Evolutionary conservation across 23 red algal species (phyloP).

Genomic region (Gracilaria gracilis): DNA sequence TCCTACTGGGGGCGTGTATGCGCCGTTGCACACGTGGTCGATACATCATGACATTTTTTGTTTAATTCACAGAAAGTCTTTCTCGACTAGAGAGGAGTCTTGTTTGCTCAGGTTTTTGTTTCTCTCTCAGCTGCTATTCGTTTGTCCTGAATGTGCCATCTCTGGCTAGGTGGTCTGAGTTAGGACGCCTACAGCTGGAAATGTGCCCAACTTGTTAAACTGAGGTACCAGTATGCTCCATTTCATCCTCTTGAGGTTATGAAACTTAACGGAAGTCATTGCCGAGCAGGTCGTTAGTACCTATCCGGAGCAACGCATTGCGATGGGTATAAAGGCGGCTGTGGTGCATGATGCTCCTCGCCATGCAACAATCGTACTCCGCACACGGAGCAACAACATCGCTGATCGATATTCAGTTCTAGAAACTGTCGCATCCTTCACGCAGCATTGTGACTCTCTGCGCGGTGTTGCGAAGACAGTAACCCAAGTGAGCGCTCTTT

Average conservation of each 20-base stretch:
- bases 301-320: not conserved
- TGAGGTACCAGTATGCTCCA: not conserved
- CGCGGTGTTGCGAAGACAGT: slow-evolving; percentile 58
- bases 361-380: slow-evolving; percentile 62
- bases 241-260: not conserved
- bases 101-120: too few relatives aligned
- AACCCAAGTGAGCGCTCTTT: slow-evolving; percentile 55
- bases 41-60: too few relatives aligned
- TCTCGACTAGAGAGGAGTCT: too few relatives aligned
- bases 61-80: too few relatives aligned
- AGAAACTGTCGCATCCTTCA: slow-evolving; percentile 62
- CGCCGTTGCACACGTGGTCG: too few relatives aligned
- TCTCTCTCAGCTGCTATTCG: too few relatives aligned
- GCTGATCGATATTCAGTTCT: slow-evolving; percentile 33
- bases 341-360: slow-evolving; percentile 64
- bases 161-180: too few relatives aligned
- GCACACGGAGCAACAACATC: slow-evolving; percentile 23
- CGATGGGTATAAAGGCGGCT: slow-evolving; percentile 65
- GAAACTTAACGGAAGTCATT: not conserved
- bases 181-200: too few relatives aligned
- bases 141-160: too few relatives aligned
- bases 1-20: too few relatives aligned
- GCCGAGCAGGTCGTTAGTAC: not conserved
- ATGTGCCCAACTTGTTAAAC: not conserved
- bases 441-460: slow-evolving; percentile 61